Conservation (phyloP, 805 yeast genomes). For the Teunomyces kruisii region DNA sequence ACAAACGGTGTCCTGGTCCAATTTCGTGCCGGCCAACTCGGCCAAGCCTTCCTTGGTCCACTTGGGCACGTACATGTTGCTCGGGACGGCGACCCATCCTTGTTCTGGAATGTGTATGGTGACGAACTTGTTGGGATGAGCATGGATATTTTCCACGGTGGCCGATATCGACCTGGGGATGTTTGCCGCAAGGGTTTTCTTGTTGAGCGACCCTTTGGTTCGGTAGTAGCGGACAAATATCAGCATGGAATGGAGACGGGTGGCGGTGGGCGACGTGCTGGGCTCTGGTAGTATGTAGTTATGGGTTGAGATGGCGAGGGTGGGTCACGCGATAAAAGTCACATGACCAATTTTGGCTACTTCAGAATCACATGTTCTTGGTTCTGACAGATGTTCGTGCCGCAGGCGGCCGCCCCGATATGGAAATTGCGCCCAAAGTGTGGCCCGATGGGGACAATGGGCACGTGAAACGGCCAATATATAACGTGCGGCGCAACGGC, state of each 20-base stretch:
- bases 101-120: conserved; percentile 14
- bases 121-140: conserved; percentile 13
- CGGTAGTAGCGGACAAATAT: conserved; percentile 4
- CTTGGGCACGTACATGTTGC: conserved; percentile 14
- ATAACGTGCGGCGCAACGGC: too few species aligned
- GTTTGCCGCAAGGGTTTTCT: conserved; percentile 1
- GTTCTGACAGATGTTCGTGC: too few species aligned
- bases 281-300: too few species aligned
- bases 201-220: conserved; percentile 9
- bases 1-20: conserved; percentile 9
- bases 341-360: background rate
- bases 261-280: too few species aligned
- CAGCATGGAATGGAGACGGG: background rate
- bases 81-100: conserved; percentile 25
- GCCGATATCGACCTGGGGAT: conserved; percentile 3
- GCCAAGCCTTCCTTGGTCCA: conserved; percentile 19
- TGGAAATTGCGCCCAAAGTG: too few species aligned
- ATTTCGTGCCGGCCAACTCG: background rate
- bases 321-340: background rate
- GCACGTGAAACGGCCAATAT: too few species aligned
- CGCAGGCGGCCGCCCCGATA: too few species aligned
- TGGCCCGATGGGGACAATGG: too few species aligned
- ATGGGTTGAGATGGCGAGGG: too few species aligned
- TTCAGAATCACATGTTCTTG: too few species aligned
- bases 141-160: conserved; percentile 9